Base-by-base conservation (phyloP, 164 flowering plant species). In the Taxillus chinensis region DNA sequence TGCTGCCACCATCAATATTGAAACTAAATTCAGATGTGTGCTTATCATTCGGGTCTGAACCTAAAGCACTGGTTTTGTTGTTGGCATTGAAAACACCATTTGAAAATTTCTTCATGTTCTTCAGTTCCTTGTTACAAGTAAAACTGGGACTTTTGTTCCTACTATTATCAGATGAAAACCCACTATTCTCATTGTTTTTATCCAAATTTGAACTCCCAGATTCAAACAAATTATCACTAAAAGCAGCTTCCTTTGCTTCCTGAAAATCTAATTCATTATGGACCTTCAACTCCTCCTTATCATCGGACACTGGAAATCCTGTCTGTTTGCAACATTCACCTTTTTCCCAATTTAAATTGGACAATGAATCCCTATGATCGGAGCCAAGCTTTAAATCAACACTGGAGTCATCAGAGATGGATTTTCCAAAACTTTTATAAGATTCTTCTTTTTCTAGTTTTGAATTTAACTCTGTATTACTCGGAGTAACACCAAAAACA, bases 111-210 rank as follows among this genome's bases (percentile, higher is more conserved):
- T 51, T 41, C n/a, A 54, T 40, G 13, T 42, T 45, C 55, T 61
- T 67, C 38, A 16, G 17, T 14, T 13, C 17, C 38, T 8, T 57
- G 37, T 15, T 60, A 54, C 51, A 56, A 42, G 39, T 15, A 37
- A 52, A 62, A 63, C 12, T 11, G 45, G 39, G 51, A 54, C 52
- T 39, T 50, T 41, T 46, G 40, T 39, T 42, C 42, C 48, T 43
- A 42, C 62, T 61, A n/a, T 62, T 49, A 37, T 64, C 66, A 65
- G 68, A 74, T 45, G 55, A 55, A 70, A 72, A 74, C 27, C 49
- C 57, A 61, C 63, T 62, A 17, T 64, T 41, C 9, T 13, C 50
- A 8, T 40, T 10, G 16, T 12, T 56, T 48, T 13, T 49, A 46
- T 61, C 16, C 8, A 41, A 16, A 45, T 48, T 50, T 27, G n/a